Base-by-base conservation (phyloP, 73 alveolate genomes). In the Durusdinium trenchii region DNA sequence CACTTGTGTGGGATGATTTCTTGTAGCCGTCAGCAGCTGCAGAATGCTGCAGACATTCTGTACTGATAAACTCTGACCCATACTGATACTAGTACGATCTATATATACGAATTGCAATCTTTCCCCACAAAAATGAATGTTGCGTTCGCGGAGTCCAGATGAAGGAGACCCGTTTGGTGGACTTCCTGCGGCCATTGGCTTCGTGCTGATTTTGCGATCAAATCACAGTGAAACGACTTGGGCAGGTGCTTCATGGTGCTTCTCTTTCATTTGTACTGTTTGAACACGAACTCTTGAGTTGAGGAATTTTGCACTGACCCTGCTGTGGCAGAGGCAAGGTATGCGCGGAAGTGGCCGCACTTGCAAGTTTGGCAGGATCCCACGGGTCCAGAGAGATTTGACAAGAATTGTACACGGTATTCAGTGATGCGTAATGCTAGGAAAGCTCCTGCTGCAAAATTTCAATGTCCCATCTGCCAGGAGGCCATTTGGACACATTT, bases 131-230 rank as follows among this genome's bases (percentile, higher is more conserved):
- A n/a, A n/a, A n/a, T n/a, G n/a, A n/a, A n/a, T n/a, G n/a, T n/a
- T n/a, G n/a, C n/a, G n/a, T n/a, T n/a, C n/a, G n/a, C n/a, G n/a
- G 45, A 51, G 42, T 78, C 51, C 51, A 14, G 32, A 43, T 38
- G 26, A n/a, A 90, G 96, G 96, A 90, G 86, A 61, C 96, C 2
- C 86, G 96, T 38, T 90, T 45, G 42, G 96, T 90, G 61, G 96
- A 90, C 71, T 90, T 90, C 54, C 40, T 90, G 51, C 86, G 96
- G 52, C 86, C 96, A 35, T 47, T 62, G 51, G 95, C 47, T 6
- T 43, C 36, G 83, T 67, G 9, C 95, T 62, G 85, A 36, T 48
- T n/a, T 14, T 67, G 18, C 81, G 45, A 67, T 67, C n/a, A 18
- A 42, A 23, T 60, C 30, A 32, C 73, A 60, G 30, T 32, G n/a